These are phyloP conservation scores for Luzula sylvatica DNA, from an alignment of 176 grass and related monocot genomes.

Conservation along the genomic window DNA sequence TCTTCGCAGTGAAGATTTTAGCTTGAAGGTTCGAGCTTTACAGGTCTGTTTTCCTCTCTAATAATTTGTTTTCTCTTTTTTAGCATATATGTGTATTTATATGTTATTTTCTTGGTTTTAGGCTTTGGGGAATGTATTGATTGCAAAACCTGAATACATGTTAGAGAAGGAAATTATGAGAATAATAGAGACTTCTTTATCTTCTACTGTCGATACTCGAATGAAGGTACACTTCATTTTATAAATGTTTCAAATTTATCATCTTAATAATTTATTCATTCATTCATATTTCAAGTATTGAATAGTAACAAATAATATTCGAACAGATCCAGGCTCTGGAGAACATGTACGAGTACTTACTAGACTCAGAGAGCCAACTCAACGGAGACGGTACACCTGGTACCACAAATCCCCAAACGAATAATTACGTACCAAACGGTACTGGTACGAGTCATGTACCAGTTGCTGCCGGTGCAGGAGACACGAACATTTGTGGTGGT, in stretches of 20 bases:
- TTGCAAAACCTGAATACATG: slow-evolving; percentile 95
- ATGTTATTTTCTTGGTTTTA: slow-evolving; percentile 30
- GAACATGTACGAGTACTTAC: slow-evolving; percentile 90
- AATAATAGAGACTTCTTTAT: slow-evolving; percentile 70
- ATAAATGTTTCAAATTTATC: slow-evolving; percentile 18
- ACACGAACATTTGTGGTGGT: slow-evolving; percentile 98
- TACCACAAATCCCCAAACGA: slow-evolving; percentile 25
- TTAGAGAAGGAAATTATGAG: slow-evolving; percentile 72
- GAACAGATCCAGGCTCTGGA: slow-evolving; percentile 87
- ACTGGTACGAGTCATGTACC: slow-evolving; percentile 59
- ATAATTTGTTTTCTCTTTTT: slow-evolving; percentile 19
- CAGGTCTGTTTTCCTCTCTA: slow-evolving; percentile 43
- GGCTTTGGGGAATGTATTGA: slow-evolving; percentile 91
- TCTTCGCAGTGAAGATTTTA: slow-evolving; percentile 70
- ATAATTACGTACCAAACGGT: slow-evolving; percentile 31
- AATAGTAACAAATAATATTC: slow-evolving; percentile 14
- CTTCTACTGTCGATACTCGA: slow-evolving; percentile 55
- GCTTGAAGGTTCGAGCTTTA: slow-evolving; percentile 87
- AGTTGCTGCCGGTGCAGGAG: slow-evolving; percentile 96
- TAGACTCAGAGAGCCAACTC: slow-evolving; percentile 87
- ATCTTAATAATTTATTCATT: background rate
- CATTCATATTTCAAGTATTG: background rate
- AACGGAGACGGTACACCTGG: slow-evolving; percentile 18
- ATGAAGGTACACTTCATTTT: slow-evolving; percentile 51
- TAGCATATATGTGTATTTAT: background rate